phyloP scores from a whole-genome alignment of 2,329 filamentous ascomycete species.

The Tympanopsis confertula region DNA sequence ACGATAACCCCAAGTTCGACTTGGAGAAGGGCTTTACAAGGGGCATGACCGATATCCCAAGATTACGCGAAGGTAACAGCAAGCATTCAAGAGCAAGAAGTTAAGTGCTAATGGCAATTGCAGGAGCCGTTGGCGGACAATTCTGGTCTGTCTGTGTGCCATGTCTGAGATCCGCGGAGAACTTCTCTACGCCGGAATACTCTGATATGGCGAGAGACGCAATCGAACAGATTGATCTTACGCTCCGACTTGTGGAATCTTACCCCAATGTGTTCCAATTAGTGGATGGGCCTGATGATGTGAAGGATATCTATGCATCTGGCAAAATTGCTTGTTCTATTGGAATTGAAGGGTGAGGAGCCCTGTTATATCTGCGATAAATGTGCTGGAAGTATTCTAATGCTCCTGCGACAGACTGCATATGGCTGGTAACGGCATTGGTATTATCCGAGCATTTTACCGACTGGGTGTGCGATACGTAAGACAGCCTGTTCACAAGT shows the following conservation, averaged over 20 bases:
- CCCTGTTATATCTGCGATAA: conserved; percentile 1
- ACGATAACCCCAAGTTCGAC: conserved; percentile 19
- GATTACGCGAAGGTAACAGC: conserved; percentile 8
- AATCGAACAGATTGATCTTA: conserved; percentile 11
- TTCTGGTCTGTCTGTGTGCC: conserved; percentile 10
- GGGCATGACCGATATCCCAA: conserved; percentile 17
- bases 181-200: conserved; percentile 10
- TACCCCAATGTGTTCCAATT: conserved; percentile 13
- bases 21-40: conserved; percentile 15
- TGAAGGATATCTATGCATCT: conserved; percentile 13
- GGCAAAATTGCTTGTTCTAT: conserved; percentile 22
- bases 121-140: conserved; percentile 13
- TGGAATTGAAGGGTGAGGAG: conserved; percentile 18
- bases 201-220: conserved; percentile 12
- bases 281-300: conserved; percentile 13
- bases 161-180: conserved; percentile 10
- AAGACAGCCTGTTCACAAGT: conserved; percentile 20
- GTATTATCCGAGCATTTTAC: conserved; percentile 19
- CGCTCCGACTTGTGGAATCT: conserved; percentile 14
- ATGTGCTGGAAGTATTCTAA: neutral
- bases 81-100: conserved; percentile 4
- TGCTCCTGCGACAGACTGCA: conserved; percentile 10
- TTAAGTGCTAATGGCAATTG: neutral
- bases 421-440: conserved; percentile 19
- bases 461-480: conserved; percentile 23